phyloP scores from a whole-genome alignment of 2,329 filamentous ascomycete species.

The Trichophyton simii region DNA sequence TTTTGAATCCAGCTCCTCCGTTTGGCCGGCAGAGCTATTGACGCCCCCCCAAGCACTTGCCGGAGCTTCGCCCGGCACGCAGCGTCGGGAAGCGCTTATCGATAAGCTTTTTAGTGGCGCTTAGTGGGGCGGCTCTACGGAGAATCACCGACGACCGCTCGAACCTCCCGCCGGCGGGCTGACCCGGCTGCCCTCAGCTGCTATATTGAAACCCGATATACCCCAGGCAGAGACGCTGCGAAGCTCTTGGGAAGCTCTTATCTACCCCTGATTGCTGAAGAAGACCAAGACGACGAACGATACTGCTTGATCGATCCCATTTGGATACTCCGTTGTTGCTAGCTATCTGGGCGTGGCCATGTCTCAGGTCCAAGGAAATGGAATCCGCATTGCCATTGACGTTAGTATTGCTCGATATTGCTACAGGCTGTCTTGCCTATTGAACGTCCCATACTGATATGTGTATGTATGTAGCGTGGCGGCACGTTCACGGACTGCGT shows the following conservation, averaged over 20 bases:
- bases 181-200: not conserved
- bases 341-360: not conserved
- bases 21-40: not conserved
- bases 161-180: not conserved
- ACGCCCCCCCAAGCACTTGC: not conserved
- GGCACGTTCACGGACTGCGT: constrained; percentile 91
- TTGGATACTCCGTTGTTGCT: not conserved
- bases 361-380: constrained; percentile 12
- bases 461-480: constrained; percentile 45
- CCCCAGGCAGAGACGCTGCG: not conserved
- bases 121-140: not conserved
- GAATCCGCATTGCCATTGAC: constrained; percentile 28
- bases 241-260: not conserved
- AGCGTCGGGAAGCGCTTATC: not conserved
- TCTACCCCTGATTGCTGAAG: not conserved
- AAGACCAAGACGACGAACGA: not conserved
- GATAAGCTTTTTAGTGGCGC: not conserved
- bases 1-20: not conserved
- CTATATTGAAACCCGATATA: not conserved
- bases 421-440: constrained; percentile 3
- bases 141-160: not conserved
- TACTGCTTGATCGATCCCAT: not conserved
- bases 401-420: constrained; percentile 14
- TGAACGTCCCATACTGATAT: constrained; percentile 2
- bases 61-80: not conserved